Conservation (phyloP, 257 asterid species). For the Galeopsis tetrahit region DNA sequence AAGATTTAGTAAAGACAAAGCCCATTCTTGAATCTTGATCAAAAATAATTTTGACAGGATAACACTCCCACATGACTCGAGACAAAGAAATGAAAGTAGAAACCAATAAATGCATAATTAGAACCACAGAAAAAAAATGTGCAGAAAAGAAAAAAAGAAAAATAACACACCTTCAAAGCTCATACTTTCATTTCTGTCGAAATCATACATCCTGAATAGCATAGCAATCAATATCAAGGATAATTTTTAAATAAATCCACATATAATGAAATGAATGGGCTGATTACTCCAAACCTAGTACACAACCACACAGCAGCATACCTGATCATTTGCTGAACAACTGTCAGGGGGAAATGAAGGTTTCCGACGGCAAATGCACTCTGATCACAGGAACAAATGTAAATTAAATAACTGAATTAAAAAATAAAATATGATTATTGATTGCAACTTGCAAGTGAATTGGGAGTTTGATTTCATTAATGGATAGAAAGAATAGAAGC, state of each 20-base stretch:
- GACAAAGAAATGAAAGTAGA: not conserved
- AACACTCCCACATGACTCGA: not conserved
- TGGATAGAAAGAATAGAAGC: not conserved
- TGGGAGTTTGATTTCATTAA: constrained; percentile 7
- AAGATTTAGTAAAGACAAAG: not conserved
- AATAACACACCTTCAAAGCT: constrained; percentile 62
- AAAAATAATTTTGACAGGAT: not conserved
- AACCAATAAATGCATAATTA: constrained; percentile 12
- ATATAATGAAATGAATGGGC: not conserved
- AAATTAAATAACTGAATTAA: not conserved
- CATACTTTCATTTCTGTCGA: constrained; percentile 82
- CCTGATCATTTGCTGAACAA: constrained; percentile 94
- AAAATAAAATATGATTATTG: not conserved
- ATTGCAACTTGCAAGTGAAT: not conserved
- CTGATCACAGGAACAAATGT: constrained; percentile 37
- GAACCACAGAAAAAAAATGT: not conserved
- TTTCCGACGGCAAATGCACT: constrained; percentile 73
- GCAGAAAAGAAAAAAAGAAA: not conserved
- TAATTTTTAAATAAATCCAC: not conserved
- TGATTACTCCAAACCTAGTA: constrained; percentile 20
- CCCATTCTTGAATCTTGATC: not conserved
- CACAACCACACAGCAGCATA: constrained; percentile 20
- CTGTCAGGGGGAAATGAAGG: constrained; percentile 63
- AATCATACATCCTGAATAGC: constrained; percentile 77
- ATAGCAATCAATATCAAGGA: constrained; percentile 28